A percentile compares a stretch with the other conserved stretches of the same genome.
These are phyloP conservation scores for Aristolochia californica DNA, from an alignment of 164 flowering plant species.

Conservation along the genomic window DNA sequence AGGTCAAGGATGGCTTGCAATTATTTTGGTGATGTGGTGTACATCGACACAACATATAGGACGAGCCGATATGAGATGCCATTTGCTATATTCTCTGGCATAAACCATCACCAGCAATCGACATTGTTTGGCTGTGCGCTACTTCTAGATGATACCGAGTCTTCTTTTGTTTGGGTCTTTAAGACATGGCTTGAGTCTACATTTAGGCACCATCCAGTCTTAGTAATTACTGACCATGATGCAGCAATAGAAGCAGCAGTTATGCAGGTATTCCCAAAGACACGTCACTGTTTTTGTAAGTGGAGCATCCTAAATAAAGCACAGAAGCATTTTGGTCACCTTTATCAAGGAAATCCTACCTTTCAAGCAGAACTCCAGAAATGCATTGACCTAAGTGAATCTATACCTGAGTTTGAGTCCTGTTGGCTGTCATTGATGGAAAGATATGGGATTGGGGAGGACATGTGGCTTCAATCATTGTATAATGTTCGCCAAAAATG, in stretches of 20 bases:
- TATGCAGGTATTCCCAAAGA: constrained; percentile 25
- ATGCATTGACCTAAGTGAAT: constrained; percentile 30
- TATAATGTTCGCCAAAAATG: constrained; percentile 43
- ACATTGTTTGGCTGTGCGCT: constrained; percentile 43
- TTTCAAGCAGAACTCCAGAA: constrained; percentile 36
- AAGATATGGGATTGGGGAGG: constrained; percentile 41
- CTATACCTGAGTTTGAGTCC: constrained; percentile 52
- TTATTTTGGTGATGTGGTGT: constrained; percentile 37
- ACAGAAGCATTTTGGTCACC: constrained; percentile 27
- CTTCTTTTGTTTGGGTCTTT: constrained; percentile 37
- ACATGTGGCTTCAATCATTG: constrained; percentile 50
- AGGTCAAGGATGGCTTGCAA: constrained; percentile 26
- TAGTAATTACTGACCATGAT: constrained; percentile 37
- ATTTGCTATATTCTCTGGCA: constrained; percentile 36
- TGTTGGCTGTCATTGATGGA: constrained; percentile 44
- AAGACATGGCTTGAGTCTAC: constrained; percentile 32
- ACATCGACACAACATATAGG: constrained; percentile 37
- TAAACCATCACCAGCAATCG: constrained; percentile 41
- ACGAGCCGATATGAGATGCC: constrained; percentile 28
- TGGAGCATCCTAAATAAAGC: constrained; percentile 36
- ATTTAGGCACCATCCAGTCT: constrained; percentile 26
- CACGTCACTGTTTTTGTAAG: constrained; percentile 36
- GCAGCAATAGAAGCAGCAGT: constrained; percentile 24
- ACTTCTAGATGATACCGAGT: constrained; percentile 27
- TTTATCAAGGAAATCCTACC: constrained; percentile 20